Conservation (phyloP, 2,329 filamentous ascomycete species). For the Fusarium praegraminearum region DNA sequence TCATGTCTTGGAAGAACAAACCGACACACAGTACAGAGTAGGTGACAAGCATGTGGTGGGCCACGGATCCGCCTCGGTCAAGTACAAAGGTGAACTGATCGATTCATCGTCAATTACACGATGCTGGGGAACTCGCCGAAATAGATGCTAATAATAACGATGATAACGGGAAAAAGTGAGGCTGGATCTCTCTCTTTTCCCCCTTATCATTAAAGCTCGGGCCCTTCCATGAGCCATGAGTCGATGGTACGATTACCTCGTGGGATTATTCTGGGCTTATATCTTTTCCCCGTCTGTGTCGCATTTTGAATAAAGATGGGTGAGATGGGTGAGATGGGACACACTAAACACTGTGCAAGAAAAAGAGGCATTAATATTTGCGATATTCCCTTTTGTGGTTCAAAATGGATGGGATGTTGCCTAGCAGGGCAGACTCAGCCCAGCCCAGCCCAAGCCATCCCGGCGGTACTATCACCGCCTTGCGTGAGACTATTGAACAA, state of each 20-base stretch:
- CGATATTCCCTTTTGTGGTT: constrained; percentile 7
- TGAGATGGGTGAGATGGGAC: not conserved
- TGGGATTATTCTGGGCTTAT: constrained; percentile 18
- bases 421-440: constrained; percentile 31
- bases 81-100: constrained; percentile 17
- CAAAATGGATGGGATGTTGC: constrained; percentile 21
- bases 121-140: constrained; percentile 13
- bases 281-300: not conserved
- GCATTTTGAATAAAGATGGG: not conserved
- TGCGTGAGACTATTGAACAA: constrained; percentile 18
- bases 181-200: constrained; percentile 3
- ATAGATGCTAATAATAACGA: not conserved
- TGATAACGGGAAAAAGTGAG: constrained; percentile 23
- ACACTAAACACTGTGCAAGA: constrained; percentile 28
- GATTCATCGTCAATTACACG: constrained; percentile 3
- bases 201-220: constrained; percentile 33
- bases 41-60: constrained; percentile 7
- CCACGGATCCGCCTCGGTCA: constrained; percentile 26
- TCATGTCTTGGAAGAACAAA: constrained; percentile 9
- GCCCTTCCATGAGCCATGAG: constrained; percentile 33
- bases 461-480: constrained; percentile 9
- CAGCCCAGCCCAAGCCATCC: constrained; percentile 20
- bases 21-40: not conserved
- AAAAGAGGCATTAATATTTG: not conserved
- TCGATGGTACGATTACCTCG: constrained; percentile 38